Base-by-base conservation (phyloP, 768 basidiomycete genomes). In the Inosperma sp. region DNA sequence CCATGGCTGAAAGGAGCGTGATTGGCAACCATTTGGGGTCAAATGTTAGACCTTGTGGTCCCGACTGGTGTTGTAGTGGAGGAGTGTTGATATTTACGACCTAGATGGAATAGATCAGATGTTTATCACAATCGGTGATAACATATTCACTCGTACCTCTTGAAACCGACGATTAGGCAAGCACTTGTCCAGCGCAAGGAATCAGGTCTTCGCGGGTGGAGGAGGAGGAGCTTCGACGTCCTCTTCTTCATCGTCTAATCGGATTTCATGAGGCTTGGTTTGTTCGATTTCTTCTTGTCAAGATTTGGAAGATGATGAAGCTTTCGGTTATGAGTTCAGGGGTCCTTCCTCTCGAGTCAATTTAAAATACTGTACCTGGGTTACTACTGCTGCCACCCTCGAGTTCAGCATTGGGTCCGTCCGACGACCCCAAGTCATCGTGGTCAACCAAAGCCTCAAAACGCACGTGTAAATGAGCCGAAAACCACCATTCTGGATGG, bases 1-100 rank as follows among this genome's bases (percentile, higher is more conserved):
- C 68, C 78, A 86, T 0, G 85, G 83, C 52, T 92, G 81, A 56
- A 94, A 87, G 0, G 91, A 91, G 6, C 89, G 83, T 83, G 61
- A 99, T 92, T 0, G 93, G 93, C 40, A 98, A 81, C 96, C 96
- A 99, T 63, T 92, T 83, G 0, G 85, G 84, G 60, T 97, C 93
- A 66, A 80, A 96, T 12, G 78, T 75, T 16, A 97, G 60, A 35
- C 23, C 14, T 36, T 31, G 22, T 47, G 42, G 25, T 39, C n/a
- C n/a, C n/a, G n/a, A n/a, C n/a, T n/a, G n/a, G n/a, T n/a, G 29
- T 31, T 29, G 22, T 19, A 27, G 14, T 21, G 53, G 48, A 45
- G 62, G 48, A 40, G 37, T 33, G 43, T 57, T 53, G 19, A 90
- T 65, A 45, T 94, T 89, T 36, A 93, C 64, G 7, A 93, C 78